Base-by-base conservation (phyloP, 495 filamentous ascomycete species). In the Platismatia glauca region DNA sequence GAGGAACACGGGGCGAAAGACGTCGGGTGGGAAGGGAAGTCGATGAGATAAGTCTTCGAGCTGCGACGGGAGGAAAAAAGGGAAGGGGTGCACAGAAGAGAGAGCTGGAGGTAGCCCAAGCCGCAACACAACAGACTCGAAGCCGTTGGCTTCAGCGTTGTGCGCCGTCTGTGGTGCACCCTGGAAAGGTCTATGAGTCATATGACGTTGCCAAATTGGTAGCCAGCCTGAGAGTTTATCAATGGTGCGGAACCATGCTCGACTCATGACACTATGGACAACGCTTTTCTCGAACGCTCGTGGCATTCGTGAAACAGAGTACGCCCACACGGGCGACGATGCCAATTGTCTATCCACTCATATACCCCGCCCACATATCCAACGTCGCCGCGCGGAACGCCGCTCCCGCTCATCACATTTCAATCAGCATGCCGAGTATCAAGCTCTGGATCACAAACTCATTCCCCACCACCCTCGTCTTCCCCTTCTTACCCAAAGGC, bases 361-460 rank as follows among this genome's bases (percentile, higher is more conserved):
- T 24, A 44, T 4, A 50, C 29, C 12, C 33, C 15, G 27, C 31
- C 43, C 0, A 15, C 18, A 13, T 50, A 38, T 15, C 44, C 33
- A 52, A 37, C 39, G 4, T 48, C 33, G 1, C n/a, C 24, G 12
- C 24, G 24, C 9, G 9, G 46, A 50, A 60, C 52, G 8, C 13
- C 20, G 15, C 60, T 16, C 8, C 18, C 8, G 4, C 6, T 37
- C 72, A 80, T 50, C 8, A 50, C 48, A 85, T 82, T 58, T 90
- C 87, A 66, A 89, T 79, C 65, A 96, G 68, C 60, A 82, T 82
- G 7, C 92, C 94, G 59, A 96, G 69, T 65, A 98, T 97, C 64
- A 97, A 75, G 71, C 91, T 97, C 77, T 98, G 95, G 61, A 95
- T 86, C 37, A 97, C 83, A 70, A 90, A 84, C 70, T 97, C 92